phyloP scores from a whole-genome alignment of 176 grass and related monocot genomes.

The Musa itinerans region DNA sequence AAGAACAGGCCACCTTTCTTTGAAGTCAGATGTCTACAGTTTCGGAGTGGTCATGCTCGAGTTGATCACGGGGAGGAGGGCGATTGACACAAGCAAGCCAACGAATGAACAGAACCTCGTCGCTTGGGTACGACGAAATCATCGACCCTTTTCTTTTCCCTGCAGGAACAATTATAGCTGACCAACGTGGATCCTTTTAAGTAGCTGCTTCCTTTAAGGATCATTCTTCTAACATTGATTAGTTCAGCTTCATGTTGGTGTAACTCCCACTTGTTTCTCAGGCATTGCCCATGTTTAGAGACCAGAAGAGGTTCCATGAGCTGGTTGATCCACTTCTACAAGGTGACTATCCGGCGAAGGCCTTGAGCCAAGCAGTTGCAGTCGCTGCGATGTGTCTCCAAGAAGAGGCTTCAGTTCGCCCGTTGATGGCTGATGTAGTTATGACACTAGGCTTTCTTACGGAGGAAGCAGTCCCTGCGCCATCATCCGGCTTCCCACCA shows the following conservation, averaged over 20 bases:
- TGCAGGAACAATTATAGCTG: background rate
- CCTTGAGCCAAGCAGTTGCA: conserved; percentile 10
- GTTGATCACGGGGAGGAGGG: background rate
- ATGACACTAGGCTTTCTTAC: conserved; percentile 1
- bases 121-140: background rate
- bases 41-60: conserved; percentile 4
- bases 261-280: background rate
- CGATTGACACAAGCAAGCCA: background rate
- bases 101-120: background rate
- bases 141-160: background rate
- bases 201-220: background rate
- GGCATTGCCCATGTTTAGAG: conserved; percentile 1
- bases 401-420: conserved; percentile 7
- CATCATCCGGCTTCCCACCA: no score
- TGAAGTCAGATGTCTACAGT: conserved; percentile 2
- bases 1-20: background rate
- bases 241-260: background rate
- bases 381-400: conserved; percentile 12
- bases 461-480: background rate
- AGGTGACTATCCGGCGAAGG: background rate
- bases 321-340: conserved; percentile 6
- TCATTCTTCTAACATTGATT: background rate
- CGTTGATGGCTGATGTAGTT: background rate
- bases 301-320: conserved; percentile 10
- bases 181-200: background rate